Base-by-base conservation (phyloP, 169 alveolate species). In the Eimeria acervulina region DNA sequence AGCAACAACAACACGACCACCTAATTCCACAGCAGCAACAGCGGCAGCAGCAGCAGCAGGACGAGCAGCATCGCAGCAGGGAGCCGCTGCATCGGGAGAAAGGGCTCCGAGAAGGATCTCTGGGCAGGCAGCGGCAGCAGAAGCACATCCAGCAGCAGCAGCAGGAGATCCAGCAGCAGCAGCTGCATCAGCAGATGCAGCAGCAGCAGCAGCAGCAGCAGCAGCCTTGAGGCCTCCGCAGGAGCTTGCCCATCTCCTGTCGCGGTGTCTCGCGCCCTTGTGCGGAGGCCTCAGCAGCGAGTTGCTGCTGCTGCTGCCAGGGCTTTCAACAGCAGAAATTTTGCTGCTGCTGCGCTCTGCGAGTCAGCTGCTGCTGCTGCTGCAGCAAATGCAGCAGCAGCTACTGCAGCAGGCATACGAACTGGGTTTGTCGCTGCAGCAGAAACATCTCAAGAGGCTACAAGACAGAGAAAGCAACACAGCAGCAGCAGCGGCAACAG, bases 271-370 rank as follows among this genome's bases (percentile, higher is more conserved):
- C 38, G 89, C 89, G 0, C 89, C 89, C 33, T 13, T 78, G 28
- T 78, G 89, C 33, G 33, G 63, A 23, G 21, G 66, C 55, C 55
- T 47, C 55, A 47, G 55, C 55, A 47, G 55, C 55, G 12, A 47
- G 19, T 12, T 47, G 55, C 63, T 78, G 89, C 89, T 44, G 89
- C 89, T 78, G 89, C 89, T 40, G 66, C 89, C 23, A 12, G 26
- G 5, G 36, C 26, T 40, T 1, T 5, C 59, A 28, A 8, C 59
- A 5, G 63, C 38, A 36, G 89, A 78, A 28, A 63, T 63, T 26
- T 15, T 78, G 89, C 89, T 78, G 66, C 66, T 78, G 89, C 66
- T 78, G 89, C 89, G 63, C 28, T 78, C 89, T 4, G 66, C 89
- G 31, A 38, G 89, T 55, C 36, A 26, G 59, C 63, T 78, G 12